phyloP scores from a whole-genome alignment of 768 basidiomycete genomes.

The Tubosaeta sp. region DNA sequence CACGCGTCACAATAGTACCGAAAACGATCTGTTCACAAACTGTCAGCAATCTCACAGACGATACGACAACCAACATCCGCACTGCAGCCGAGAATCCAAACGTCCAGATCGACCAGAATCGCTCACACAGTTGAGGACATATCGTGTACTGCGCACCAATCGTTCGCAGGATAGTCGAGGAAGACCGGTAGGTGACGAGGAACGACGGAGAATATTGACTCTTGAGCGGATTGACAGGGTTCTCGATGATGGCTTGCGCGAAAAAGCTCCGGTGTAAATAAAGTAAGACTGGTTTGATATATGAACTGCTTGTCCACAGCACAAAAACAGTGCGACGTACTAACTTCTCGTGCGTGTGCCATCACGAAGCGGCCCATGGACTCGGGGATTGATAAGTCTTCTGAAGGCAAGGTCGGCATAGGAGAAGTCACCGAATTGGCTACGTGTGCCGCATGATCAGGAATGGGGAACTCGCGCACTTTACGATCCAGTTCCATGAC shows the following conservation, averaged over 20 bases:
- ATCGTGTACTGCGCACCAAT: constrained; percentile 44
- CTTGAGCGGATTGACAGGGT: constrained; percentile 61
- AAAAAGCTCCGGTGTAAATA: constrained; percentile 68
- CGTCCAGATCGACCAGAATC: constrained; percentile 65
- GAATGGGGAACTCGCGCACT: constrained; percentile 61
- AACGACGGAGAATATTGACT: constrained; percentile 64
- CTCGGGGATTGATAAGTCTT: constrained; percentile 15
- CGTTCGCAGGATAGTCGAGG: constrained; percentile 52
- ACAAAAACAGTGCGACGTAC: constrained; percentile 24
- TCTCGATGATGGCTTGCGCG: constrained; percentile 66
- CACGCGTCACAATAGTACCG: constrained; percentile 73
- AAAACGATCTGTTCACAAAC: constrained; percentile 55
- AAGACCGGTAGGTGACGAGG: constrained; percentile 56
- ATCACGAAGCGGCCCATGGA: constrained; percentile 40
- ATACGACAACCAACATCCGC: constrained; percentile 10
- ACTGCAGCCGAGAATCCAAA: constrained; percentile 55
- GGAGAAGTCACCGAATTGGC: constrained; percentile 32
- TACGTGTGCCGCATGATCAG: constrained; percentile 40
- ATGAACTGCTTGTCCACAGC: neutral
- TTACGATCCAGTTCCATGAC: constrained; percentile 66
- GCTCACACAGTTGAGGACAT: constrained; percentile 44
- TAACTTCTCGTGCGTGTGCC: constrained; percentile 32
- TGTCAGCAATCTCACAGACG: neutral
- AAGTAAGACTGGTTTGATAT: constrained; percentile 42
- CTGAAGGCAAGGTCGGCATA: constrained; percentile 12